Conservation (phyloP, 495 filamentous ascomycete species). For the Thermothielavioides terrestris region DNA sequence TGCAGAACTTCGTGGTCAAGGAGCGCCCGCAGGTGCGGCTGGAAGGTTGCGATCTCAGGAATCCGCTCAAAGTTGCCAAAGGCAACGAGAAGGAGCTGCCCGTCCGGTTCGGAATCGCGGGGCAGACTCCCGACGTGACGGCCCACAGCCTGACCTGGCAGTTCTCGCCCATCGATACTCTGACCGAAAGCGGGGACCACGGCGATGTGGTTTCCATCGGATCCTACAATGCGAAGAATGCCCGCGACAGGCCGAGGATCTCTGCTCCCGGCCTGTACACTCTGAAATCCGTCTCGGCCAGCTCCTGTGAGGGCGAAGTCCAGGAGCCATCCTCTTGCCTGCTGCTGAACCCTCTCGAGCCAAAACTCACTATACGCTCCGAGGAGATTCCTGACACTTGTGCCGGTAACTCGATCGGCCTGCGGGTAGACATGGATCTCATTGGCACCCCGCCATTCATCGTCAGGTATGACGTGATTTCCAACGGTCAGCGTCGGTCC, state of each 20-base stretch:
- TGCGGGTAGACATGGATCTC: conserved; percentile 77
- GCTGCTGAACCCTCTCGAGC: conserved; percentile 82
- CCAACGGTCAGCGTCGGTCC: conserved; percentile 36
- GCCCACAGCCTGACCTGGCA: conserved; percentile 55
- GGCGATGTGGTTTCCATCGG: conserved; percentile 44
- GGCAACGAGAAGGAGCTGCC: conserved; percentile 63
- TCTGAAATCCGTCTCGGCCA: conserved; percentile 64
- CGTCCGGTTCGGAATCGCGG: conserved; percentile 56
- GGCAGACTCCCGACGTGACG: conserved; percentile 44
- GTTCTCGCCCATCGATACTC: conserved; percentile 60
- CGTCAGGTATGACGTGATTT: conserved; percentile 61
- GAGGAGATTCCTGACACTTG: conserved; percentile 90
- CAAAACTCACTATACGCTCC: conserved; percentile 57
- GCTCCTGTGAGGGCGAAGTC: conserved; percentile 77
- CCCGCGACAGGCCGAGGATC: conserved; percentile 47
- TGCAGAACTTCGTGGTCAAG: conserved; percentile 75
- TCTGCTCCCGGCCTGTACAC: conserved; percentile 78
- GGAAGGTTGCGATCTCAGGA: conserved; percentile 61
- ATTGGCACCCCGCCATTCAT: conserved; percentile 84
- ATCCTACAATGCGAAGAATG: conserved; percentile 43
- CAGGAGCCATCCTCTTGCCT: conserved; percentile 87
- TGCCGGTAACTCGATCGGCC: conserved; percentile 82
- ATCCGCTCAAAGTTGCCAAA: conserved; percentile 72
- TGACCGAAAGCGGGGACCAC: conserved; percentile 56
- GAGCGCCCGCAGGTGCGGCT: conserved; percentile 71